phyloP scores from a whole-genome alignment of 495 filamentous ascomycete genomes.

The Letharia columbiana region DNA sequence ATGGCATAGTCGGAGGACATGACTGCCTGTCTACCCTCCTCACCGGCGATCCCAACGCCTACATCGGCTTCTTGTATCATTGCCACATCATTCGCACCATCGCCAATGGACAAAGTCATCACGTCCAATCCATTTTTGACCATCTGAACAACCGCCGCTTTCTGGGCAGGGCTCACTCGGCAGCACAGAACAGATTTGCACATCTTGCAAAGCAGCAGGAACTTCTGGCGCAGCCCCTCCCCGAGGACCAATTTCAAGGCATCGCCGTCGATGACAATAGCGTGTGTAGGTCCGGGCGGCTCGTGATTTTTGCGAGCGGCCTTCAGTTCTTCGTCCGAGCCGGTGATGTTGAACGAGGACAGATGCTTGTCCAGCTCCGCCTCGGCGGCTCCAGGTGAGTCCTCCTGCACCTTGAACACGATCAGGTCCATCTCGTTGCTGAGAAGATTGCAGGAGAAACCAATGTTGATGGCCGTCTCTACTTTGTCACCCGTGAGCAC shows the following conservation, averaged over 20 bases:
- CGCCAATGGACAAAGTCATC: constrained; percentile 93
- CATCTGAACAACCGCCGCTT: constrained; percentile 94
- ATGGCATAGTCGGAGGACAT: constrained; percentile 99
- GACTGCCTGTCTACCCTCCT: constrained; percentile 91
- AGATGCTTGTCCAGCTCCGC: constrained; percentile 66
- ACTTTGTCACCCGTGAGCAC: constrained; percentile 98
- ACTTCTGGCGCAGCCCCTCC: constrained; percentile 76
- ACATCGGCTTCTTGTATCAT: constrained; percentile 99
- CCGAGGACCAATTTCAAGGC: constrained; percentile 83
- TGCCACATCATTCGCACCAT: constrained; percentile 97
- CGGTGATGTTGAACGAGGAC: constrained; percentile 65
- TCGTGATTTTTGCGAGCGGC: constrained; percentile 73
- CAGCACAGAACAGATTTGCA: constrained; percentile 97
- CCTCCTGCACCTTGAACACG: constrained; percentile 75
- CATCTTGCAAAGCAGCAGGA: constrained; percentile 92
- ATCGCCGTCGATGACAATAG: constrained; percentile 95
- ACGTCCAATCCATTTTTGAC: constrained; percentile 91
- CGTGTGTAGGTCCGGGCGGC: constrained; percentile 79
- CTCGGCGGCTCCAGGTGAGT: constrained; percentile 54
- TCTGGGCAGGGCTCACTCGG: constrained; percentile 93
- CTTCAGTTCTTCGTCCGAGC: constrained; percentile 78
- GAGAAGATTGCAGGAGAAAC: constrained; percentile 96
- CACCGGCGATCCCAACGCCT: constrained; percentile 95
- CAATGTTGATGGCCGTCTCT: constrained; percentile 99
- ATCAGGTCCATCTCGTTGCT: constrained; percentile 98